Base-by-base conservation (phyloP, 2,329 filamentous ascomycete genomes). In the Stemphylium vesicarium region DNA sequence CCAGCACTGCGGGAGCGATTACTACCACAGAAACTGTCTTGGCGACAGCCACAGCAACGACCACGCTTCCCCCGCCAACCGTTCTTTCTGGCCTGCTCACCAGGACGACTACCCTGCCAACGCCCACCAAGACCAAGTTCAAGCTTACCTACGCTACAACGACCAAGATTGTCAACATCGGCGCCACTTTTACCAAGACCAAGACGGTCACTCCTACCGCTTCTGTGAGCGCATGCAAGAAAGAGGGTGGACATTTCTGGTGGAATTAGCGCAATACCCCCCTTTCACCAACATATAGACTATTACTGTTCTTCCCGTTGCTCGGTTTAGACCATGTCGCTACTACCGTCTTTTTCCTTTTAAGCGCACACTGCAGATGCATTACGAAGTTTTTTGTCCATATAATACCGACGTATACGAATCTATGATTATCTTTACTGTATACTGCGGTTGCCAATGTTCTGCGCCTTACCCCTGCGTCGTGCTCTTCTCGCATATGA, bases 151-250 rank as follows among this genome's bases (percentile, higher is more conserved):
- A 60, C 16, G 52, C 63, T 7, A 66, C 61, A 0, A 70, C 65
- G 1, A 77, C 74, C 2, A 70, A 64, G 38, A 72, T 73, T 2
- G 66, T 74, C 12, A 76, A 73, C 0, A 64, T 75, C 37, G 65
- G 63, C 5, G 68, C 69, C n/a, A 74, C 71, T 12, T 71, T 65
- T 39, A 77, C 74, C 1, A 66, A 59, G 32, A 68, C 64, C 2
- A 72, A 65, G 1, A 78, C 73, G 0, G 61, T 74, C 15, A 77
- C 72, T 15, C 76, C 75, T 16, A 66, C 65, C 31, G 70, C 70
- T 20, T 69, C 66, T n/a, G 66, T 69, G 13, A 68, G 69, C 8
- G 66, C 69, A 20, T 78, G 71, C 63, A 73, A 69, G 55, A 60
- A 56, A 11, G 43, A 60, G 10, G 75, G 75, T 31, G 75, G 75